Base-by-base conservation (phyloP, 2,329 filamentous ascomycete species). In the Alternaria panax region DNA sequence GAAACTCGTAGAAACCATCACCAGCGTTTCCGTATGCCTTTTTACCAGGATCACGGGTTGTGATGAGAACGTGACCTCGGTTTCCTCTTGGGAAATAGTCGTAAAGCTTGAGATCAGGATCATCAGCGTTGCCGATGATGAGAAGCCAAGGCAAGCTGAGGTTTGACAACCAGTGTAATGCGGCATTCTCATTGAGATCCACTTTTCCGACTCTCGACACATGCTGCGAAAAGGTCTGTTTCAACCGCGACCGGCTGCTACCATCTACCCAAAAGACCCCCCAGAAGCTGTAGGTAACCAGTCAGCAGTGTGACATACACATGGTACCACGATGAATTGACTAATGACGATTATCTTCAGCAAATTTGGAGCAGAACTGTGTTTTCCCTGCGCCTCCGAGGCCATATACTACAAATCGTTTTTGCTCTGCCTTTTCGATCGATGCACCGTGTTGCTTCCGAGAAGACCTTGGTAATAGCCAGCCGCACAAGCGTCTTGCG, bases 381-480 rank as follows among this genome's bases (percentile, higher is more conserved):
- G 75, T 80, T 63, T 80, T 81, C 11, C 79, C 78, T 43, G 75
- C 76, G 12, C 79, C 79, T n/a, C 75, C 75, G 24, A 80, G 58
- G 14, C 78, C 78, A 59, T 75, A 72, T 47, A 47, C 75, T 59
- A 47, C 69, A 60, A 60, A 64, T 14, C 54, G 53, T n/a, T 57
- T 60, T 16, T 59, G 60, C 16, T 59, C 28, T 28, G 34, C 14
- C 38, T 52, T 43, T 38, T 7, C 3, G 36, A 1, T 9, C 8
- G n/a, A 8, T 38, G 8, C n/a, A 6, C n/a, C 36, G 3, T 4
- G n/a, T 38, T 38, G 36, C 2, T 38, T 38, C n/a, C 2, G 36
- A 38, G n/a, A 38, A 9, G 0, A 4, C 9, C 3, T 11, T 2
- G 36, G 36, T 38, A 38, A 2, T 4, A 38, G 9, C 36, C n/a